Base-by-base conservation (phyloP, 2,329 filamentous ascomycete genomes). In the Epichloe elymi region DNA sequence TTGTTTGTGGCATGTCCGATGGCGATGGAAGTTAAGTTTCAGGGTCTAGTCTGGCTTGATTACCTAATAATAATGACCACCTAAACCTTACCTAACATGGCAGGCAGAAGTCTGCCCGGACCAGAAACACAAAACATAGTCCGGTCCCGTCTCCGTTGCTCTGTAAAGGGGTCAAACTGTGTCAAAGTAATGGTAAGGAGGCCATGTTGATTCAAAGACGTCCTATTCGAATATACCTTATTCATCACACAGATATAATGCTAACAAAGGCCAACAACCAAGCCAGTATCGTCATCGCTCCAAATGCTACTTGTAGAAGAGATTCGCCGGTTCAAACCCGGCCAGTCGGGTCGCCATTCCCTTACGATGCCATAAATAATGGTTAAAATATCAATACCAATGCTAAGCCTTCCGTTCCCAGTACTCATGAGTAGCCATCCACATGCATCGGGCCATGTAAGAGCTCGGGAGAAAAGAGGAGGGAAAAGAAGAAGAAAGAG, bases 231-330 rank as follows among this genome's bases (percentile, higher is more conserved):
- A n/a, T 38, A 38, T 38, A 38, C n/a, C n/a, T 38, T 38, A 1
- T 42, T 42, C 40, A 20, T 42, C 40, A 19, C 12, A 26, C 19
- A 23, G 11, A 42, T 14, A 4, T 42, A 42, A 42, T 19, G 19
- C 40, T 42, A 14, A 43, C 19, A 45, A 14, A 46, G 4, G 15
- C 35, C 35, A 41, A 45, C 20, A 36, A 45, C 12, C 12, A 35
- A 46, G 33, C 11, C 40, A 44, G 43, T 20, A 33, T 46, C 36
- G 42, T 42, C 49, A 23, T 40, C 42, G 48, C 48, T 50, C 40
- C 41, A 26, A 39, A 50, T 50, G 42, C 42, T 19, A 17, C 14
- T 15, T 40, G 42, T 42, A 30, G 43, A 33, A n/a, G 46, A 33
- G 35, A 39, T 33, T 40, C 26, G 37, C 41, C 20, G n/a, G 23